Evolutionary conservation across 345 rosid genomes (phyloP), one percentile per base, ranked within the genome.

Genomic region (Acer negundo): DNA sequence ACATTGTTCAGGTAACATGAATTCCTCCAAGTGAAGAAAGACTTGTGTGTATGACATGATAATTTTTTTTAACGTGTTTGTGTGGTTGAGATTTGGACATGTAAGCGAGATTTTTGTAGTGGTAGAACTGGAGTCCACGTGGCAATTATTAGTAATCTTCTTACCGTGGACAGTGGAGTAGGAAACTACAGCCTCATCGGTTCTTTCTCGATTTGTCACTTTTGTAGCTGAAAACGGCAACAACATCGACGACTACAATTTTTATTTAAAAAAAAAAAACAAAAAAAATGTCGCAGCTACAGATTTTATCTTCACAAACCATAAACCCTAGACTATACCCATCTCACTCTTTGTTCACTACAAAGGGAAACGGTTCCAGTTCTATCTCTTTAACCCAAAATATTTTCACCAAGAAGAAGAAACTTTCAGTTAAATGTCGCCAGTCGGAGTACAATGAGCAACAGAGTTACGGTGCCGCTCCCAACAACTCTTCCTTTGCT

Each of bases 391-490:
- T 76, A 11, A 61, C 83, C 67, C 79, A 79, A 70, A 76, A 59
- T 69, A 47, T 67, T 40, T 58, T 53, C 56, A 24, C 22, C 42
- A 75, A 78, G 75, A 78, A 72, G 79, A 76, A 78, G 75, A 76
- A 59, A 22, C 79, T 87, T 72, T 75, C 87, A 12, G 79, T 92
- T 22, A 85, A 85, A 77, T 88, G 90, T 84, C 88, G 93, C 10
- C 95, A 89, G 67, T 78, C 87, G 22, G 90, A 92, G 79, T 89
- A 86, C 84, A 84, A 77, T 47, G 89, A 83, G 77, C 80, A 84
- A 74, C 80, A 84, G 78, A 82, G 76, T 61, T 82, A 71, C 65
- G 51, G 65, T 23, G 10, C 64, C 61, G 26, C 83, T 26, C 76
- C 82, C 62, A 59, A 71, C 49, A 63, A 83, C 81, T 80, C 84